Evolutionary conservation across 805 yeast species (phyloP), one percentile per base, ranked within the genome.

Genomic region (Kurtzmaniella cleridarum): DNA sequence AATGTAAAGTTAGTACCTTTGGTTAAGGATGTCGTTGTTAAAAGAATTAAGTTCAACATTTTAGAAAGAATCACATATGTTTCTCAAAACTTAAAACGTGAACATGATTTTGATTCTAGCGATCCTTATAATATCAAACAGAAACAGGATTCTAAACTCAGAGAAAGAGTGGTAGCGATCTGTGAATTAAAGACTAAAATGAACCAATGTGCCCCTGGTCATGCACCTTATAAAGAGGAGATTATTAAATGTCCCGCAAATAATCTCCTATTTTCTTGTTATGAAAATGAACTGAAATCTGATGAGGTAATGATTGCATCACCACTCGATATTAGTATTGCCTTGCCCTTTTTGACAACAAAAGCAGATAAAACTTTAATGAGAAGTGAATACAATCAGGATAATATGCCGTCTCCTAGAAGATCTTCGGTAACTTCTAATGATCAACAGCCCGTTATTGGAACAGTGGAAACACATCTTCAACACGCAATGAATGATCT

Each of bases 1-100:
- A 81, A 76, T 49, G 70, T 85, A 48, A 83, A 81, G 53, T 63
- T 85, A 17, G 73, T 77, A 0, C 93, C 95, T 0, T 51, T 83
- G 43, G 73, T 71, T 3, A 84, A 84, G 56, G 73, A 75, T 38
- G 69, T 85, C 3, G 65, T 69, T 2, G 59, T 85, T 27, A 84
- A 81, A 44, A 64, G 90, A 47, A 67, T 85, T 37, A 75, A 78
- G 42, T 71, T 84, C 38, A 81, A 81, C 44, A 70, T 84, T 10
- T 64, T 81, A 41, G 93, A 85, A 53, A 72, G 79, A 42, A 72
- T 82, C 7, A 74, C 84, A 0, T 82, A 79, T 54, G 73, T 71
- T 6, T 77, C 86, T 5, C 76, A 73, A 42, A 75, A 75, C 48
- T 55, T 74, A 42, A 66, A 71, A 12, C 48, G 46, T 35, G 63